Evolutionary conservation across 2,329 filamentous ascomycete genomes (phyloP).

Genomic region (Neonectria hederae): DNA sequence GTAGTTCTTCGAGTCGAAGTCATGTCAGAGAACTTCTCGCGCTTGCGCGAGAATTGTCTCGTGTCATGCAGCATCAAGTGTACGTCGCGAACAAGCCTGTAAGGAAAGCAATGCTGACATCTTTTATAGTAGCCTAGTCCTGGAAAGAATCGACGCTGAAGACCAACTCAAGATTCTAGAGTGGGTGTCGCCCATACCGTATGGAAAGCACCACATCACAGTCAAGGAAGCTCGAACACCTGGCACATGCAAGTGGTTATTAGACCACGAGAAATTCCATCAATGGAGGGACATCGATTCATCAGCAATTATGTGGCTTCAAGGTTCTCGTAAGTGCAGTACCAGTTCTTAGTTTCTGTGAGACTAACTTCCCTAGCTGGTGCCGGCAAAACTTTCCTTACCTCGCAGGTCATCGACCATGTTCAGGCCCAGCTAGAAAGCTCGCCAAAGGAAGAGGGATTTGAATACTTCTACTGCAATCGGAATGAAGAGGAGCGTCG

Average conservation of each 20-base stretch:
- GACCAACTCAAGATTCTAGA: neutral
- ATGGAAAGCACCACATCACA: neutral
- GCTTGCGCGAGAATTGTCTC: neutral
- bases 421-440: neutral
- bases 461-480: constrained; percentile 13
- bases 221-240: neutral
- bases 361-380: neutral
- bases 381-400: constrained; percentile 1
- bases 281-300: neutral
- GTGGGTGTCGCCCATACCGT: neutral
- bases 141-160: neutral
- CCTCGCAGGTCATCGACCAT: neutral
- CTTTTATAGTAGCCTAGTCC: neutral
- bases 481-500: constrained; percentile 1
- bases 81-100: neutral
- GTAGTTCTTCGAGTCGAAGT: neutral
- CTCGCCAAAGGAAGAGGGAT: neutral
- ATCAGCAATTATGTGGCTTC: neutral
- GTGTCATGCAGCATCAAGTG: neutral
- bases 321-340: neutral
- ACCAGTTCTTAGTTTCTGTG: neutral
- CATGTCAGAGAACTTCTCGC: neutral
- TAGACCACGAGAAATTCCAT: neutral
- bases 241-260: neutral
- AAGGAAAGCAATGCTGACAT: neutral